Evolutionary conservation across 768 basidiomycete genomes (phyloP).

Genomic region (Tulasnella sp.): DNA sequence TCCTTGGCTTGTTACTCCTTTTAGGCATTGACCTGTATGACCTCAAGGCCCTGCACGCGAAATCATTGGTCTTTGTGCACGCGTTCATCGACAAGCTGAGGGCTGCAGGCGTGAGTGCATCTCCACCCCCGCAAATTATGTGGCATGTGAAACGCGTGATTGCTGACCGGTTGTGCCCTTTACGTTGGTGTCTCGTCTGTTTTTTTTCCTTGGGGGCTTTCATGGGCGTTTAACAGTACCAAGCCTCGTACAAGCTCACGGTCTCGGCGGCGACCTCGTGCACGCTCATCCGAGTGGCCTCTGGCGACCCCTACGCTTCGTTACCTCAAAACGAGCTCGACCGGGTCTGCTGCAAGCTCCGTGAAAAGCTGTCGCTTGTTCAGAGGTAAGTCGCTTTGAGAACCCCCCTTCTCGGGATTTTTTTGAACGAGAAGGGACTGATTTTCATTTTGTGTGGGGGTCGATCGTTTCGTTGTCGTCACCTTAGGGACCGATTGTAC

Average conservation of each 20-base stretch:
- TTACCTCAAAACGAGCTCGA: slow-evolving; percentile 18
- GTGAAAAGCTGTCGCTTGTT: slow-evolving; percentile 20
- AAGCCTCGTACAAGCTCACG: slow-evolving; percentile 18
- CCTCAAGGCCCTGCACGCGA: slow-evolving; percentile 59
- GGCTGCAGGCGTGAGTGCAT: slow-evolving; percentile 52
- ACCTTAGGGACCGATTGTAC: slow-evolving; percentile 21
- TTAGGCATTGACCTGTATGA: slow-evolving; percentile 52
- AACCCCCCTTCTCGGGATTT: not conserved
- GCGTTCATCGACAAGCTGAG: slow-evolving; percentile 57
- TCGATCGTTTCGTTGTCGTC: not conserved
- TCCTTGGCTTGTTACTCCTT: not conserved
- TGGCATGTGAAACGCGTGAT: not conserved
- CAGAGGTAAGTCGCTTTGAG: slow-evolving; percentile 19
- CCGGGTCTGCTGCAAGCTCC: slow-evolving; percentile 19
- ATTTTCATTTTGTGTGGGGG: not conserved
- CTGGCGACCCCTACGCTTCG: slow-evolving; percentile 17
- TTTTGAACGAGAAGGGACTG: not conserved
- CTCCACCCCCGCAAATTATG: not conserved
- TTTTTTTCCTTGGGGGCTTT: not conserved
- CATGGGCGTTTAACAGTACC: slow-evolving; percentile 20
- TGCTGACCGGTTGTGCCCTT: not conserved
- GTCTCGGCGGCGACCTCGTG: slow-evolving; percentile 24
- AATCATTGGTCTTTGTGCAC: slow-evolving; percentile 61
- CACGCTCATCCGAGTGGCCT: slow-evolving; percentile 23
- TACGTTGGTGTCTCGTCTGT: not conserved